These are phyloP conservation scores for Clavaria fumosa DNA, from an alignment of 768 basidiomycete genomes.

Conservation along the genomic window DNA sequence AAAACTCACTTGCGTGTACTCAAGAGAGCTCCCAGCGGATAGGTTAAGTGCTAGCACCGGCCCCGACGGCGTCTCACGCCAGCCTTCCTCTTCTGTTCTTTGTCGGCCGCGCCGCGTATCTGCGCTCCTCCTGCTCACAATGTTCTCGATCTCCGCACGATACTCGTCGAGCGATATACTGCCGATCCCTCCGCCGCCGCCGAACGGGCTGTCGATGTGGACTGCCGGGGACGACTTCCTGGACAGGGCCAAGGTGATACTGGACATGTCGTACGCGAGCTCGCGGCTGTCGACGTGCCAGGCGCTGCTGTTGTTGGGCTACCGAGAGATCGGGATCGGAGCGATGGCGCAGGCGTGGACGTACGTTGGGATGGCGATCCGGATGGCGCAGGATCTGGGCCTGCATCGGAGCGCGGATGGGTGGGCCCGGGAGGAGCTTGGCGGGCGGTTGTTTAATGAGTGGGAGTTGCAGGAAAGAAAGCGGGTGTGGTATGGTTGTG, in stretches of 20 bases:
- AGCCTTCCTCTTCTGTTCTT: conserved; percentile 20
- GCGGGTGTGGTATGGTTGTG: conserved; percentile 66
- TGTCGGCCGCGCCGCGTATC: conserved; percentile 35
- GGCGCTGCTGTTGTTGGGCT: conserved; percentile 66
- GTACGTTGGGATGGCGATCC: conserved; percentile 73
- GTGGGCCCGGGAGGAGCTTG: conserved; percentile 49
- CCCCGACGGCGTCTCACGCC: too few species aligned
- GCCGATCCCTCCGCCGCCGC: conserved; percentile 19
- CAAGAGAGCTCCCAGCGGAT: too few species aligned
- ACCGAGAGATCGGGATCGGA: conserved; percentile 76
- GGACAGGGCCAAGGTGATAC: conserved; percentile 44
- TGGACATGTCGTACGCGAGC: conserved; percentile 54
- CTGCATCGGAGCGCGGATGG: conserved; percentile 71
- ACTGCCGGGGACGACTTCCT: conserved; percentile 62
- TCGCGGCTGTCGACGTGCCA: conserved; percentile 64
- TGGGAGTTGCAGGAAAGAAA: conserved; percentile 55
- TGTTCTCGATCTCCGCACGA: conserved; percentile 73
- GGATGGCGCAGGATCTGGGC: conserved; percentile 86
- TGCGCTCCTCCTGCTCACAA: conserved; percentile 58
- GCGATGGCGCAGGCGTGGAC: conserved; percentile 84
- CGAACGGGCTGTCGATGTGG: conserved; percentile 56
- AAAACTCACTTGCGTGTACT: too few species aligned
- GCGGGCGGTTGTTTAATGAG: conserved; percentile 38
- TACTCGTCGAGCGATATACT: conserved; percentile 30
- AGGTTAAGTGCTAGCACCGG: too few species aligned